Base-by-base conservation (phyloP, 129 eudicot species). In the Flaveria sonorensis region DNA sequence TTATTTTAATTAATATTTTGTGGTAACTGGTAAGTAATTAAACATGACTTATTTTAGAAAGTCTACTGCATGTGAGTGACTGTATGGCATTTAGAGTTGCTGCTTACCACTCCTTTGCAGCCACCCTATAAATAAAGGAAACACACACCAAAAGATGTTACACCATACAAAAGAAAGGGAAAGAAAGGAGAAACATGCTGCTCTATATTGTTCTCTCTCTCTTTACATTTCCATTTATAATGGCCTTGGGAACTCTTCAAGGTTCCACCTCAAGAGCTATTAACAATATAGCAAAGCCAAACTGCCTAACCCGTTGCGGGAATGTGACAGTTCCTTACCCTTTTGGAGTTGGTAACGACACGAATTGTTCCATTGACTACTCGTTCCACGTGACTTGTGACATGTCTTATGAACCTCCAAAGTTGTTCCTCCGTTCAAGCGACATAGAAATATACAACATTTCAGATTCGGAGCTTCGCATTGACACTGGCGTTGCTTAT, bases 321-420 rank as follows among this genome's bases (percentile, higher is more conserved):
- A 68, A 73, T 63, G 18, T 83, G n/a, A 45, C 67, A 0, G 76
- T 83, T 15, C 68, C 72, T 2, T 83, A 83, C 48, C 86, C 86
- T 12, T 83, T 83, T 4, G 86, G 86, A 32, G 74, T 83, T 56
- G 81, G 77, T 7, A 24, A 16, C 9, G 76, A 57, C 43, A 46
- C 48, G 1, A 46, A 46, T 15, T 83, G 86, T 67, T 78, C 86
- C 28, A 59, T 79, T 9, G 72, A 51, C 24, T 10, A 77, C 9
- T 47, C 18, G 1, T 83, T 83, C 21, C 20, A 68, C 14, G 9
- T 79, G 32, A 78, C 24, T 26, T 84, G 88, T 72, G 72, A 71
- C 82, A 15, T 43, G 21, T 56, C 85, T 47, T 15, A 2, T n/a
- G 56, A 42, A 53, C 68, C 76, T 3, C 82, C 88, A 21, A 75